Conservation (phyloP, 495 filamentous ascomycete species). For the Parathielavia appendiculata region DNA sequence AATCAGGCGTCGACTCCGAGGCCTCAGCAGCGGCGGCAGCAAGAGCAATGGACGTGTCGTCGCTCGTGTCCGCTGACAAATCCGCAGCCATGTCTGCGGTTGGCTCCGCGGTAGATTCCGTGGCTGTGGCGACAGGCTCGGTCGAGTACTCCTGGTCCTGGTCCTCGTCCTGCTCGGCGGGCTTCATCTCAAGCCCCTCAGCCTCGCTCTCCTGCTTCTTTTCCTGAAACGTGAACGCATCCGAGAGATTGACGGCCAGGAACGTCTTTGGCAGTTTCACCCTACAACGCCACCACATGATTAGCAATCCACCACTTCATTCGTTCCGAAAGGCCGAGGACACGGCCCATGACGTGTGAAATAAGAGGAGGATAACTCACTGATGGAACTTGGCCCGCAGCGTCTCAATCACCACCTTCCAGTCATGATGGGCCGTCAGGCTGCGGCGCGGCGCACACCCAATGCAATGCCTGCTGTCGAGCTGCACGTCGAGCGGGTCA, state of each 20-base stretch:
- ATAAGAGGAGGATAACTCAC: constrained; percentile 55
- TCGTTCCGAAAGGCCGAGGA: too few relatives aligned
- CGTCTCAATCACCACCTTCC: constrained; percentile 93
- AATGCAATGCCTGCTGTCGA: constrained; percentile 92
- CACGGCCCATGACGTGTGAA: too few relatives aligned
- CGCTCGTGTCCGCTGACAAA: not conserved
- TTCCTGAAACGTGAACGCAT: constrained; percentile 56
- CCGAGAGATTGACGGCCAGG: constrained; percentile 83
- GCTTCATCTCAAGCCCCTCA: constrained; percentile 13
- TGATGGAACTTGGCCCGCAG: constrained; percentile 89
- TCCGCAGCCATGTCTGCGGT: not conserved
- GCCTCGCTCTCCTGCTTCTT: constrained; percentile 23
- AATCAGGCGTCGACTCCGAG: not conserved
- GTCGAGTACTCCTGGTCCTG: not conserved
- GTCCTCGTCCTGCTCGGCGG: not conserved
- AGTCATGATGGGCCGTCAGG: constrained; percentile 86
- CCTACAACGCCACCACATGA: constrained; percentile 37
- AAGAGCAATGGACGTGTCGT: not conserved
- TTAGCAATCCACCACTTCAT: too few relatives aligned
- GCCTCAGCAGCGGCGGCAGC: not conserved
- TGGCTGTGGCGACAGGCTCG: not conserved
- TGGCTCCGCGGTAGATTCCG: not conserved
- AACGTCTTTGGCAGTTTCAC: constrained; percentile 95
- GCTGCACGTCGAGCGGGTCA: constrained; percentile 90
- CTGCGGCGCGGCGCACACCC: constrained; percentile 84